These are phyloP conservation scores for Exophiala phaeomuriformis DNA, from an alignment of 2,329 filamentous ascomycete genomes.

Conservation along the genomic window DNA sequence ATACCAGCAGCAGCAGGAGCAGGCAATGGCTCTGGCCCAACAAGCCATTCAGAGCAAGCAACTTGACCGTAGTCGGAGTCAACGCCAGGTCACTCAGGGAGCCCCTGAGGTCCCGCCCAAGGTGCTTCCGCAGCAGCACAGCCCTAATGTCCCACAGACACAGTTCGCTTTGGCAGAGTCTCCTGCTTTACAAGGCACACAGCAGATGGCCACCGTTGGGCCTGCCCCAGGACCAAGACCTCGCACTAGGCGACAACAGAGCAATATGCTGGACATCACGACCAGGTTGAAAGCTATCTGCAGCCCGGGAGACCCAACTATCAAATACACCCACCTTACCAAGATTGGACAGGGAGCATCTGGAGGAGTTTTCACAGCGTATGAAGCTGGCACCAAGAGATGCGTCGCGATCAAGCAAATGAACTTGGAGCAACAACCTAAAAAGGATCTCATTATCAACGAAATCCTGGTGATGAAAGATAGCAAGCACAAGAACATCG, in stretches of 20 bases:
- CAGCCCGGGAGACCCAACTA: constrained; percentile 78
- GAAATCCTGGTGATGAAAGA: constrained; percentile 99
- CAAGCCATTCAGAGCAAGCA: constrained; percentile 64
- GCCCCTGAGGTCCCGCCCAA: constrained; percentile 41
- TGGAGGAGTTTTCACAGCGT: constrained; percentile 88
- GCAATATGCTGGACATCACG: constrained; percentile 73
- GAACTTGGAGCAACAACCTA: constrained; percentile 96
- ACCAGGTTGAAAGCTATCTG: constrained; percentile 81
- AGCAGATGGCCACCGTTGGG: constrained; percentile 38
- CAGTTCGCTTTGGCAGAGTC: constrained; percentile 36
- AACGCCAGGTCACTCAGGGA: constrained; percentile 53
- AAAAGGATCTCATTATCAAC: constrained; percentile 98
- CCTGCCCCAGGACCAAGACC: constrained; percentile 47
- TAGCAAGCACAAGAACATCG: constrained; percentile 95
- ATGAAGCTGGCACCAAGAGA: constrained; percentile 73
- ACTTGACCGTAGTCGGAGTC: constrained; percentile 65
- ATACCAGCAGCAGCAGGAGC: constrained; percentile 68
- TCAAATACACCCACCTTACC: constrained; percentile 76
- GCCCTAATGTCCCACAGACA: constrained; percentile 31
- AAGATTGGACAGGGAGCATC: constrained; percentile 98
- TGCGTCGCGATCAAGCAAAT: constrained; percentile 99
- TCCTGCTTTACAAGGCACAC: constrained; percentile 32
- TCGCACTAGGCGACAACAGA: constrained; percentile 67
- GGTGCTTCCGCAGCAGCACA: constrained; percentile 22
- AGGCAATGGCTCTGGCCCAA: constrained; percentile 71